Evolutionary conservation across 1,139 yeast species (phyloP).

Genomic region (Blastobotrys niveus): DNA sequence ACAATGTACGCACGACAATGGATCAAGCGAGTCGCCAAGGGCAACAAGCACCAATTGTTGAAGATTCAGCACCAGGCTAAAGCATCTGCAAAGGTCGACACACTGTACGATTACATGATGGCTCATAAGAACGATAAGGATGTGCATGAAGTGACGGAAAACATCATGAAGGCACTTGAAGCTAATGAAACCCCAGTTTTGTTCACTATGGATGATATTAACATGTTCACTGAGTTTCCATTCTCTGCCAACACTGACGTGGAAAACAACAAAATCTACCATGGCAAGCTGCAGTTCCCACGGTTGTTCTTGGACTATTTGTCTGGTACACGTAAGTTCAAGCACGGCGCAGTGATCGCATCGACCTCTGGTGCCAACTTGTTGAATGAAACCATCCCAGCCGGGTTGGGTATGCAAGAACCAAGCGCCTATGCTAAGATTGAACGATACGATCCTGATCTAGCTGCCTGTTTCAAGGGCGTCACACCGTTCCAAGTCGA

Average conservation of each 20-base stretch:
- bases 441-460: conserved; percentile 47
- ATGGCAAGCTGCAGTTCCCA: conserved; percentile 64
- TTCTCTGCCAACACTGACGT: conserved; percentile 57
- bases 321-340: conserved; percentile 49
- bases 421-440: conserved; percentile 51
- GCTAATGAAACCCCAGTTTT: conserved; percentile 53
- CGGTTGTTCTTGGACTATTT: conserved; percentile 50
- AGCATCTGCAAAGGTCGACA: conserved; percentile 39
- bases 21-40: conserved; percentile 50
- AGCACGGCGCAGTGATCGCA: conserved; percentile 59
- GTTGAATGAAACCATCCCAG: conserved; percentile 50
- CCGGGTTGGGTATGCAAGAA: conserved; percentile 51
- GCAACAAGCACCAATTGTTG: conserved; percentile 48
- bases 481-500: conserved; percentile 46
- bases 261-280: conserved; percentile 53
- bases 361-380: conserved; percentile 52
- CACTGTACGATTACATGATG: conserved; percentile 41
- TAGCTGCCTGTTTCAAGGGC: conserved; percentile 50
- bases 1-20: conserved; percentile 71
- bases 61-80: conserved; percentile 4
- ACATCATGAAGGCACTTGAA: conserved; percentile 49
- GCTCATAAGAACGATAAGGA: conserved; percentile 35
- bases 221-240: conserved; percentile 53
- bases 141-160: conserved; percentile 44
- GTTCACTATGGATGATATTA: conserved; percentile 70